Base-by-base conservation (phyloP, 1,284 basidiomycete genomes). In the Serendipita sp. region DNA sequence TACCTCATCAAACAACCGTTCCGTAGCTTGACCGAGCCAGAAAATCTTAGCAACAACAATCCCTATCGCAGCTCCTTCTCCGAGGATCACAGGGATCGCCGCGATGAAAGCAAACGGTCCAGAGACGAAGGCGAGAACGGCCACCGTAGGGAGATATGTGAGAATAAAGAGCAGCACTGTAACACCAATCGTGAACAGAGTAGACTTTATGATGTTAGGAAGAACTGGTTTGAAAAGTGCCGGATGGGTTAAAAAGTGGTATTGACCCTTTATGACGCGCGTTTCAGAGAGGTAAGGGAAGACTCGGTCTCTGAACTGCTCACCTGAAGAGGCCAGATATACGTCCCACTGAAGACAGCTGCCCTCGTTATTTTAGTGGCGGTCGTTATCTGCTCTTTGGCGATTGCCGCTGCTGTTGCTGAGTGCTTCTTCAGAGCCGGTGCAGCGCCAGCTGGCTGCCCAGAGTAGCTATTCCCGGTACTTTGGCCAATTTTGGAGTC, bases 131-230 rank as follows among this genome's bases (percentile, higher is more conserved):
- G 82, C 79, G 43, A 86, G 80, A 63, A 87, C 72, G 34, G 82
- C 83, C 43, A 83, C 80, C 70, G 86, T 84, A 1, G 85, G 86
- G 13, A 87, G 69, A 71, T 84, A 88, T 45, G 83, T 81, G 72
- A 87, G 79, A 67, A 80, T 71, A 70, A 84, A 83, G 68, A 86
- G 73, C 17, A 71, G 73, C 15, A 70, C 71, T 63, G 84, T 74
- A 34, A 76, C 72, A 6, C 70, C 71, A 60, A 74, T 29, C 12
- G 49, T 53, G 49, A 53, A 53, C 29, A 53, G 12, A 13, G 49
- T 64, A 10, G 66, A 64, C 3, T 61, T 71, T 64, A 74, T 47
- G 10, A 77, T 65, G 13, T 72, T 66, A 2, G 75, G 73, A 13
- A 74, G 61, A 30, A 77, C 69, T 3, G 75, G 74, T 26, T 67